phyloP scores from a whole-genome alignment of 495 filamentous ascomycete genomes.

The Podospora anserina region DNA sequence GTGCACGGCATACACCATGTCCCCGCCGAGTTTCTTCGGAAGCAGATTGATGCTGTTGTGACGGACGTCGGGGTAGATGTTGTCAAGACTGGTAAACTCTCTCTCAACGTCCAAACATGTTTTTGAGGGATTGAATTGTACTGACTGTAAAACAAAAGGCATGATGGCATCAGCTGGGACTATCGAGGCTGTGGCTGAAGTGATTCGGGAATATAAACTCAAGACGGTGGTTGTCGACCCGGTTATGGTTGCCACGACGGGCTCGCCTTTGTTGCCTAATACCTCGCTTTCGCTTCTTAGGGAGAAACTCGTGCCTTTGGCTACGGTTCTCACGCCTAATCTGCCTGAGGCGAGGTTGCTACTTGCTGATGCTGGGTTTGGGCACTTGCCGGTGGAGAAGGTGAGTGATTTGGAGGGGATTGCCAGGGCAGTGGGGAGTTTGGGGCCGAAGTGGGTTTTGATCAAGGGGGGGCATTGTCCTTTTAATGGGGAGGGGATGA shows the following conservation, averaged over 20 bases:
- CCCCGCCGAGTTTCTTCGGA: slow-evolving; percentile 72
- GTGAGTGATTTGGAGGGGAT: slow-evolving; percentile 61
- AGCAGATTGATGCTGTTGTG: slow-evolving; percentile 80
- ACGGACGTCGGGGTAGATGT: slow-evolving; percentile 84
- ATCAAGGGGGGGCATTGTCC: slow-evolving; percentile 94
- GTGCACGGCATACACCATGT: slow-evolving; percentile 78
- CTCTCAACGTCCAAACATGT: background rate
- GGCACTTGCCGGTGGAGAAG: slow-evolving; percentile 47
- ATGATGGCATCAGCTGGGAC: slow-evolving; percentile 84
- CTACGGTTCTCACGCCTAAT: slow-evolving; percentile 86
- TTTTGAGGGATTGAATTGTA: background rate
- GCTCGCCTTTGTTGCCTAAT: slow-evolving; percentile 68
- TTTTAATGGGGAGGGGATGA: slow-evolving; percentile 57
- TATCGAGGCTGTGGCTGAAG: slow-evolving; percentile 69
- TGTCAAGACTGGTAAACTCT: slow-evolving; percentile 75
- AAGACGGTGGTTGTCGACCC: slow-evolving; percentile 77
- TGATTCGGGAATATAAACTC: slow-evolving; percentile 58
- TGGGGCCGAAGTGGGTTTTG: slow-evolving; percentile 77
- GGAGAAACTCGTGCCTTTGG: slow-evolving; percentile 64
- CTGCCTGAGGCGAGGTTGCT: slow-evolving; percentile 82
- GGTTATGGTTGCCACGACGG: slow-evolving; percentile 91
- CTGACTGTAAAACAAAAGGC: slow-evolving; percentile 46
- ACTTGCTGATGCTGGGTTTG: slow-evolving; percentile 55
- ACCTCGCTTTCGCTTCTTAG: slow-evolving; percentile 64
- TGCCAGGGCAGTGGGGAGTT: slow-evolving; percentile 59